Percentiles rank a stretch among this genome's conserved stretches.
These are phyloP conservation scores for Coemansia aciculifera DNA, from an alignment of 192 early-diverging fungal species.

Conservation along the genomic window DNA sequence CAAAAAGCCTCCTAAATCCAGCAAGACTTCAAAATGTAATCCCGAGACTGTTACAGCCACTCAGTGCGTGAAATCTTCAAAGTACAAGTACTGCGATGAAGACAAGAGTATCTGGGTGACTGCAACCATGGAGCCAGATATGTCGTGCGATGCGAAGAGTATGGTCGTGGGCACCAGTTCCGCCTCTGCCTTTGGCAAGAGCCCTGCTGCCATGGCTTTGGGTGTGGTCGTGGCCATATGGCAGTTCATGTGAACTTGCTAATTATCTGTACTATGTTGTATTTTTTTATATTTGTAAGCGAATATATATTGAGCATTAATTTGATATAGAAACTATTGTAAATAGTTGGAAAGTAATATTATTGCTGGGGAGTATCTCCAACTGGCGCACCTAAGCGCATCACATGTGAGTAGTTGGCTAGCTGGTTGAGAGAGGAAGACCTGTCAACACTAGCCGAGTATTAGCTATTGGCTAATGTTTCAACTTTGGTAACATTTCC, in stretches of 20 bases:
- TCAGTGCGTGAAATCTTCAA: not conserved
- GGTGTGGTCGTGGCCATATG: not conserved
- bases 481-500: too few species aligned
- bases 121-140: not conserved
- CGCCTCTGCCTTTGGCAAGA: not conserved
- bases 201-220: not conserved
- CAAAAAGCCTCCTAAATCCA: not conserved
- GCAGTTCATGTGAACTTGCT: not conserved
- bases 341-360: too few species aligned
- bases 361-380: too few species aligned
- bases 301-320: too few species aligned
- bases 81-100: constrained; percentile 4
- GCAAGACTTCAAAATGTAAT: not conserved
- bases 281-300: not conserved
- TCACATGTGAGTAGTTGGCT: too few species aligned
- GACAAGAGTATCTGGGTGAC: not conserved
- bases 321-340: too few species aligned
- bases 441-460: too few species aligned
- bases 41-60: not conserved
- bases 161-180: not conserved
- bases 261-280: not conserved
- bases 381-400: too few species aligned
- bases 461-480: too few species aligned
- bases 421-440: too few species aligned
- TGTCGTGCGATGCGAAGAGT: not conserved